phyloP scores from a whole-genome alignment of 2,329 filamentous ascomycete species.

The Aspergillus quadrilineatus region DNA sequence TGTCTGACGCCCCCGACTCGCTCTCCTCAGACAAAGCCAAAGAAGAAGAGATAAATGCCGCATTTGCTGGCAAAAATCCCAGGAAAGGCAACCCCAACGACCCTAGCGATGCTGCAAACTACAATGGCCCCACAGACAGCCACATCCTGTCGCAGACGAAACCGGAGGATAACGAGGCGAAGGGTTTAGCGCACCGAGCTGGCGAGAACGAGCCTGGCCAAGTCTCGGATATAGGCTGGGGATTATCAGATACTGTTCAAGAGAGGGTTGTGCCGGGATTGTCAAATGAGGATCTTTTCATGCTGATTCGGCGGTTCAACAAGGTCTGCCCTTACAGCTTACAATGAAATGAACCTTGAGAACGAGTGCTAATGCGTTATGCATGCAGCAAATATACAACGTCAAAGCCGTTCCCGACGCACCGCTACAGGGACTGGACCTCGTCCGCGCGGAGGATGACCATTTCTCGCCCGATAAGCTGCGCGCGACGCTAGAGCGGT shows the following conservation, averaged over 20 bases:
- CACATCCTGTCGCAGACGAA: slow-evolving; percentile 18
- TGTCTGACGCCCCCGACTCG: neutral
- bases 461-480: slow-evolving; percentile 84
- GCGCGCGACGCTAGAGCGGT: slow-evolving; percentile 70
- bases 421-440: slow-evolving; percentile 66
- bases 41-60: neutral
- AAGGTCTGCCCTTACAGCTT: slow-evolving; percentile 31
- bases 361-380: slow-evolving; percentile 23
- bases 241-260: slow-evolving; percentile 8
- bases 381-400: slow-evolving; percentile 60
- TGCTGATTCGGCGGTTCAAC: slow-evolving; percentile 70
- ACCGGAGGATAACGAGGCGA: slow-evolving; percentile 15
- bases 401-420: slow-evolving; percentile 66
- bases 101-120: neutral
- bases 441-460: slow-evolving; percentile 78
- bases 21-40: neutral
- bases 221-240: slow-evolving; percentile 19
- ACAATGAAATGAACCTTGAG: neutral
- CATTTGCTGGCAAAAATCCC: neutral
- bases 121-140: slow-evolving; percentile 18
- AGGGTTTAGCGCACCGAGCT: slow-evolving; percentile 18
- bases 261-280: slow-evolving; percentile 17
- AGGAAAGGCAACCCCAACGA: neutral
- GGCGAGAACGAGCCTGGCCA: slow-evolving; percentile 8
- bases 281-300: slow-evolving; percentile 70